Evolutionary conservation across 106 monocot species (phyloP).

Genomic region (Ottelia alismoides): DNA sequence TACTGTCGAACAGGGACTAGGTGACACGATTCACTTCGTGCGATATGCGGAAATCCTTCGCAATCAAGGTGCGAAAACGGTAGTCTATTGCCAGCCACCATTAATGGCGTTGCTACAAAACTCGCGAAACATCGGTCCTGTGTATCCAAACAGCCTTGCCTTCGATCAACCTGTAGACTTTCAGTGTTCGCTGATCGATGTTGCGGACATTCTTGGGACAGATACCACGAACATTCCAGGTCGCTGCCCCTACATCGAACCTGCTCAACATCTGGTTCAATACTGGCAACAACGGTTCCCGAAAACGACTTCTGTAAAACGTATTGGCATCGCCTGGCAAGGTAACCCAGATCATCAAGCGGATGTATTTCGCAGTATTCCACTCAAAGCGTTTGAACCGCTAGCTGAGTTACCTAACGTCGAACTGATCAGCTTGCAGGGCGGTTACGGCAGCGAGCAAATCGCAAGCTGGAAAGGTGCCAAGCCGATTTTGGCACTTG

Average conservation of each 20-base stretch:
- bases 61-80: background rate
- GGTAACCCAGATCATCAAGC: background rate
- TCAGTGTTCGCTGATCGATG: background rate
- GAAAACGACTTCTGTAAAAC: background rate
- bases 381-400: background rate
- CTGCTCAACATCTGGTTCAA: background rate
- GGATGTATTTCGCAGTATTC: background rate
- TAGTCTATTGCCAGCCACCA: background rate
- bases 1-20: background rate
- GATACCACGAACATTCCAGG: background rate
- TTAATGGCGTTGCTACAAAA: background rate
- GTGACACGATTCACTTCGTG: background rate
- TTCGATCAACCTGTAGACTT: background rate
- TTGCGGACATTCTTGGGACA: background rate
- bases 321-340: background rate
- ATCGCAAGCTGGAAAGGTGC: background rate
- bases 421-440: background rate
- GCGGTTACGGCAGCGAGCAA: background rate
- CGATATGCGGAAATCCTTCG: background rate
- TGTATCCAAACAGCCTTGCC: background rate
- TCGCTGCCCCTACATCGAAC: background rate
- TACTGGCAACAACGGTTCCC: background rate
- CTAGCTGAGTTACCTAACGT: background rate
- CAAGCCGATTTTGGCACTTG: background rate
- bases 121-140: background rate